Evolutionary conservation across 2,329 filamentous ascomycete species (phyloP).

Genomic region (Fusarium caatingaense): DNA sequence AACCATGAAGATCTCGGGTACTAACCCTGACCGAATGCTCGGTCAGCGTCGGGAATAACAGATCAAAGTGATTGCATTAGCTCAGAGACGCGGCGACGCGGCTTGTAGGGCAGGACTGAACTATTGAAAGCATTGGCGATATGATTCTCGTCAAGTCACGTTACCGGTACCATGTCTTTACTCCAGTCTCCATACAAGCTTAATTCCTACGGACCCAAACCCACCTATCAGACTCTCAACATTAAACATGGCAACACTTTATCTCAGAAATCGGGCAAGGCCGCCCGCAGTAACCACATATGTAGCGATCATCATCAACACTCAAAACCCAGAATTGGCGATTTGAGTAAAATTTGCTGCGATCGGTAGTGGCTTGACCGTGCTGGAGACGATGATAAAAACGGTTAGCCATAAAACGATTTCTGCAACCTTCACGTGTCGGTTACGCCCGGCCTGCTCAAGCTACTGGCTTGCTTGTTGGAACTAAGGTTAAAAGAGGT

Average conservation of each 20-base stretch:
- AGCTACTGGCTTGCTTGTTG: neutral
- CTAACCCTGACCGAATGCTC: neutral
- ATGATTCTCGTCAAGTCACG: neutral
- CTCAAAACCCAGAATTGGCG: too few relatives aligned
- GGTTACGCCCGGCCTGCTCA: conserved; percentile 15
- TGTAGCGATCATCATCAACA: neutral
- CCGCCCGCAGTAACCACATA: neutral
- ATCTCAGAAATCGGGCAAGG: neutral
- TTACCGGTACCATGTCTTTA: neutral
- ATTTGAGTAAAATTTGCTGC: neutral
- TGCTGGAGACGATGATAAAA: neutral
- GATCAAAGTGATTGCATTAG: neutral
- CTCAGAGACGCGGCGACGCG: neutral
- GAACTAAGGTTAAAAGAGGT: neutral
- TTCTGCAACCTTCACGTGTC: conserved; percentile 23
- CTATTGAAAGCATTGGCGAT: neutral
- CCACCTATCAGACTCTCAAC: neutral
- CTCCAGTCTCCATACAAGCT: neutral
- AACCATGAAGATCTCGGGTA: neutral
- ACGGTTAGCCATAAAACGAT: neutral
- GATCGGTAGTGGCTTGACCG: neutral
- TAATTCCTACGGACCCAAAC: neutral
- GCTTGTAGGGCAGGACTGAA: too few relatives aligned
- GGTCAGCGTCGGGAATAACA: neutral
- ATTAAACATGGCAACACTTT: neutral